phyloP scores from a whole-genome alignment of 805 yeast genomes.

The Naumovozyma baii region DNA sequence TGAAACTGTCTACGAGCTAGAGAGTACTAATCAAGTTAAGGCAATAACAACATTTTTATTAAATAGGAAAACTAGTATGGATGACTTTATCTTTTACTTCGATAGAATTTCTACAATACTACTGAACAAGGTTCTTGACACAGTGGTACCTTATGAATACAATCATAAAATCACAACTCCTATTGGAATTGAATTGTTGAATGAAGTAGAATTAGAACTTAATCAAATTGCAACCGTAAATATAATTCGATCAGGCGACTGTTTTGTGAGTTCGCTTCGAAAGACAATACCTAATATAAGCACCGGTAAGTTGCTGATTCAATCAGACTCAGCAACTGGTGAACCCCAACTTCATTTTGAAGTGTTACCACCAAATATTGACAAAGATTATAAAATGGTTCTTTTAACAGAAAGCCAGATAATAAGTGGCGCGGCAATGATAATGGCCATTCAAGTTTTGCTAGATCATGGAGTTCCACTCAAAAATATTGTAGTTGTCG shows the following conservation, averaged over 20 bases:
- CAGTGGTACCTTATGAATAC: slow-evolving; percentile 32
- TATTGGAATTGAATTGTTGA: slow-evolving; percentile 19
- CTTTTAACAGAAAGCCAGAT: slow-evolving; percentile 79
- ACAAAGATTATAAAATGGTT: slow-evolving; percentile 32
- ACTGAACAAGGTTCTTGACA: slow-evolving; percentile 59
- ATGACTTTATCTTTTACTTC: slow-evolving; percentile 79
- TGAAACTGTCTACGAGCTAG: slow-evolving; percentile 24
- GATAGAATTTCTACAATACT: slow-evolving; percentile 70
- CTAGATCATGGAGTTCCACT: slow-evolving; percentile 66
- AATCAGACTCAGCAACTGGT: slow-evolving; percentile 80
- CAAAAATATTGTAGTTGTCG: slow-evolving; percentile 54
- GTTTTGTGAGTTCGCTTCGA: slow-evolving; percentile 72
- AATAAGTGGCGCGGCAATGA: slow-evolving; percentile 85
- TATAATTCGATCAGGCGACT: slow-evolving; percentile 85
- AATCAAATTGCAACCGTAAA: slow-evolving; percentile 62
- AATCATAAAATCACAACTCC: slow-evolving; percentile 37
- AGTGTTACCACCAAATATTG: slow-evolving; percentile 44
- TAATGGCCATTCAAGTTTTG: slow-evolving; percentile 86
- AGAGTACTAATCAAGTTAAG: slow-evolving; percentile 50
- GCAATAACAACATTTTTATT: slow-evolving; percentile 67
- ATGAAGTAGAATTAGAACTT: slow-evolving; percentile 25
- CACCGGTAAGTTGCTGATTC: slow-evolving; percentile 78
- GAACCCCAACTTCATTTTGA: slow-evolving; percentile 90
- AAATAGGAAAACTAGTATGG: slow-evolving; percentile 44
- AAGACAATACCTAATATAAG: slow-evolving; percentile 68